Evolutionary conservation across 805 yeast genomes (phyloP), one percentile per base, ranked within the genome.

Genomic region (Yarrowia sp.): DNA sequence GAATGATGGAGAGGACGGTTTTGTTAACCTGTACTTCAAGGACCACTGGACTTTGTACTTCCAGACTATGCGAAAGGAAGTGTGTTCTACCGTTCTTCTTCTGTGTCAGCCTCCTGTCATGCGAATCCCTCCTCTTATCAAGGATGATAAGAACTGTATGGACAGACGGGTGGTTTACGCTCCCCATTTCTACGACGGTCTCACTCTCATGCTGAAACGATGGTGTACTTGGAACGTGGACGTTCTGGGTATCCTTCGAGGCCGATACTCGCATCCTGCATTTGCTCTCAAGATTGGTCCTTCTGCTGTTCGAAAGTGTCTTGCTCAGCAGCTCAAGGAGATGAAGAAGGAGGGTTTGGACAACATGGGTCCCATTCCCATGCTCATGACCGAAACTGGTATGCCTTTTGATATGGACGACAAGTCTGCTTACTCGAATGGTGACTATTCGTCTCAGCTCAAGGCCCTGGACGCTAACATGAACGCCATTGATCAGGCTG

Each of bases 401-500:
- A 90, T 92, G 89, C 98, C 98, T 3, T 91, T 89, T 77, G 97
- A 93, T 77, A 90, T 93, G 97, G 92, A 92, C 76, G 82, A 85
- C 70, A 90, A 89, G 75, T 81, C 79, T 67, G 90, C 97, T 0
- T 92, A 84, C 73, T 75, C 76, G 1, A 82, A 80, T 70, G 90
- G 91, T 0, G 84, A 86, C 70, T 92, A 86, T 75, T 76, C 82
- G 5, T 82, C 91, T 1, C 97, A 93, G 73, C 88, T 89, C 9
- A 79, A 84, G 14, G 97, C 97, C 0, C 78, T 91, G 74, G 98
- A 93, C 79, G 96, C 97, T 0, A 74, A 92, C 50, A 83, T 88
- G 3, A 84, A 79, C 73, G 97, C 95, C 0, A 77, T 93, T 59
- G 98, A 93, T 75, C 88, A 88, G 1, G 82, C 85, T 69, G 84